A percentile compares a stretch with the other conserved stretches of the same genome.
Evolutionary conservation across 495 filamentous ascomycete genomes (phyloP).

Genomic region (Pseudotulostoma volvatum): DNA sequence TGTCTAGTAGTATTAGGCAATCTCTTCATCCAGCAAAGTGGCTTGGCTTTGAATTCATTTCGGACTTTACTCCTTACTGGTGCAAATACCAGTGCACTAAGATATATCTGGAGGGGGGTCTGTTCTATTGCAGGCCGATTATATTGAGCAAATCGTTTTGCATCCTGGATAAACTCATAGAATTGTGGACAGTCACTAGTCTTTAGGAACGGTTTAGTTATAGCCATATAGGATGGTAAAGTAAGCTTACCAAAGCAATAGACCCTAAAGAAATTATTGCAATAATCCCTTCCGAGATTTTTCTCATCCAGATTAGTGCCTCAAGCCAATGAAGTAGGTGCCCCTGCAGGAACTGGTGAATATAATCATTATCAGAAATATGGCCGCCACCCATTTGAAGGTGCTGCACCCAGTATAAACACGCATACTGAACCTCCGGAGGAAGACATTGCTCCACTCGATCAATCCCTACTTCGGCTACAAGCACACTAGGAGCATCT

Average conservation of each 20-base stretch:
- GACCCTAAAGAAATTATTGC: slow-evolving; percentile 3
- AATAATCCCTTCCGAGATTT: slow-evolving; percentile 3
- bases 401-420: slow-evolving; percentile 16
- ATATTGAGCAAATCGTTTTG: slow-evolving; percentile 16
- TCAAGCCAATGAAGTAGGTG: slow-evolving; percentile 14
- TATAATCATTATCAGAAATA: slow-evolving; percentile 7
- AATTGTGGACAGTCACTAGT: no score
- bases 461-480: slow-evolving; percentile 2
- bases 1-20: no score
- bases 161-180: slow-evolving; percentile 14
- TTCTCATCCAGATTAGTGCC: slow-evolving; percentile 7
- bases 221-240: no score
- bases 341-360: slow-evolving; percentile 7
- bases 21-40: no score
- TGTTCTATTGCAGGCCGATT: no score
- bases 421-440: no score
- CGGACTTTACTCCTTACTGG: slow-evolving; percentile 11
- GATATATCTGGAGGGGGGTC: slow-evolving; percentile 15
- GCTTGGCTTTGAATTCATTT: no score
- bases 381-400: no score
- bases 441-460: slow-evolving; percentile 10
- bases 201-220: no score
- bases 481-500: slow-evolving; percentile 12
- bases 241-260: no score
- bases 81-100: slow-evolving; percentile 18